Conservation (phyloP, 2,329 filamentous ascomycete genomes). For the Magnaporthiopsis incrustans region DNA sequence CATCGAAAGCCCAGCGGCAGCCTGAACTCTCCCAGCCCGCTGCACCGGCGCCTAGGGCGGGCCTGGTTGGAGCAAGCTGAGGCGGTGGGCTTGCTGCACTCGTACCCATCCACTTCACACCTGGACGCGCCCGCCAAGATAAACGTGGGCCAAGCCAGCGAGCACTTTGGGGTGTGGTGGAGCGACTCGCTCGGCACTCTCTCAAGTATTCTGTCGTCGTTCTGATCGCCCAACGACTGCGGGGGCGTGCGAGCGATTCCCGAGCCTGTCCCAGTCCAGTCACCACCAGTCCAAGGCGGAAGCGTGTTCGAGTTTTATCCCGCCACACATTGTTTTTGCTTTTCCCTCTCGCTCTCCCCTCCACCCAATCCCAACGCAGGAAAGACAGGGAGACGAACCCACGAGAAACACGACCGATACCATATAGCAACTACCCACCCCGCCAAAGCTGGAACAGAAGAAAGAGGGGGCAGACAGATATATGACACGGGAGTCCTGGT, state of each 20-base stretch:
- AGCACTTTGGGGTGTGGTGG: not conserved
- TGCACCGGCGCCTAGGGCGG: not conserved
- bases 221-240: not conserved
- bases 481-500: not conserved
- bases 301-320: not conserved
- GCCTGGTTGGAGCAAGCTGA: not conserved
- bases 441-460: not conserved
- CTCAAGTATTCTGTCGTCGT: not conserved
- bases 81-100: not conserved
- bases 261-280: not conserved
- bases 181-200: not conserved
- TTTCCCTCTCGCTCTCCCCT: not conserved
- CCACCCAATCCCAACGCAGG: too few relatives aligned
- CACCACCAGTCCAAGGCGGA: not conserved
- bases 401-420: not conserved
- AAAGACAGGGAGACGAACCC: not conserved
- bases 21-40: not conserved
- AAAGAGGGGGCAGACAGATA: not conserved
- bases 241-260: not conserved
- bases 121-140: not conserved
- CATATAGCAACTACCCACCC: not conserved
- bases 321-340: not conserved
- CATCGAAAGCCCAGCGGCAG: not conserved
- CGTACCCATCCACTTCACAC: not conserved
- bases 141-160: not conserved